Evolutionary conservation across 208 protist species (phyloP), one percentile per base, ranked within the genome.

Genomic region (Wallacemonas sp.): DNA sequence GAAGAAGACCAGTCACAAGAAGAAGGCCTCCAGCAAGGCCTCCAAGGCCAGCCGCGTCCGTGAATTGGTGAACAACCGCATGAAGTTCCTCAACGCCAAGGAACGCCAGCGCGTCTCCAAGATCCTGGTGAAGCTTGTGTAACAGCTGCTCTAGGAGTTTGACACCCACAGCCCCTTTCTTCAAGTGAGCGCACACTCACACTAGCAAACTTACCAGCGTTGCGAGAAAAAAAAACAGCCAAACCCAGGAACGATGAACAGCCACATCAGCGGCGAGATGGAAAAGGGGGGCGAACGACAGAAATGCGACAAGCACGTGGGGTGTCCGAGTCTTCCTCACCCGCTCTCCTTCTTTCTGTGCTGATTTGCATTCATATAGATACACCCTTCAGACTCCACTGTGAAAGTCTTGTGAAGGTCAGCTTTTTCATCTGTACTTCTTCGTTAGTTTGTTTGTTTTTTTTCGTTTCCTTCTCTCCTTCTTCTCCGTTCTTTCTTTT

Each of bases 401-500:
- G 2, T 2, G 21, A 4, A 19, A 2, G 5, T 11, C 61, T 38
- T 1, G 49, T 14, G 36, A 34, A 34, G 3, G 2, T 55, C 57
- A 44, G 39, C n/a, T 57, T 44, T 44, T 58, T 47, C 23, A 21
- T 55, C 64, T 23, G 24, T 2, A 65, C 29, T 47, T 71, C 63
- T 63, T 32, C 8, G 19, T 48, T 16, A 39, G 26, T 11, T n/a
- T 46, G 9, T 36, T 58, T 27, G 3, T 43, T 62, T n/a, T 49
- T 26, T 8, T 43, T 19, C 29, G 27, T 54, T 5, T 38, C 11
- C 26, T 52, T 27, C 41, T 48, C 8, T 24, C 36, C 24, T 9
- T 52, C 39, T 54, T 54, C 58, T 61, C 39, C 52, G 52, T 39
- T 61, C n/a, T 33, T 61, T 68, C 19, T 58, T 34, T 21, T 58